phyloP scores from a whole-genome alignment of 2,329 filamentous ascomycete genomes.

The Paecilomyces sp. region DNA sequence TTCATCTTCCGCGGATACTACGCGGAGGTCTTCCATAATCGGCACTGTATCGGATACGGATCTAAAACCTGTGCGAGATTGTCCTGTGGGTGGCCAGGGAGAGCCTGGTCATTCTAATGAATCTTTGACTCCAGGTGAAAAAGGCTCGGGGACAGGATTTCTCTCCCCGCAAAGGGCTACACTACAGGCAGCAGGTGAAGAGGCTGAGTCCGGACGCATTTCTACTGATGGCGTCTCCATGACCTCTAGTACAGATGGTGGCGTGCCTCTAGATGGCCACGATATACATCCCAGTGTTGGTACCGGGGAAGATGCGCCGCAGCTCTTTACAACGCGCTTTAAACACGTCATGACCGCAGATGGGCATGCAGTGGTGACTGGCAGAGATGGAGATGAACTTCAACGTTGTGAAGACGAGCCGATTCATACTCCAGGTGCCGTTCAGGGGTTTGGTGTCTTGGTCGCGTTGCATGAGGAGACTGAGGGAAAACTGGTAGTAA shows the following conservation, averaged over 20 bases:
- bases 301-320: conserved; percentile 35
- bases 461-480: conserved; percentile 65
- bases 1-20: conserved; percentile 8
- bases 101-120: background rate
- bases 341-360: conserved; percentile 68
- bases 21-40: background rate
- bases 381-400: conserved; percentile 61
- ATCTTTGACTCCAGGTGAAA: background rate
- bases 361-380: conserved; percentile 77
- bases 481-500: conserved; percentile 61
- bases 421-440: conserved; percentile 76
- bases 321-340: conserved; percentile 64
- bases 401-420: conserved; percentile 87
- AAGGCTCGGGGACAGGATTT: background rate
- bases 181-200: conserved; percentile 9
- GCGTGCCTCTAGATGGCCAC: conserved; percentile 5
- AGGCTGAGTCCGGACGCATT: conserved; percentile 5
- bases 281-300: conserved; percentile 18
- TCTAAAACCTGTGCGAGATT: background rate
- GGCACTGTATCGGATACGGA: background rate
- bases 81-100: background rate
- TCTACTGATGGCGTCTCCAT: conserved; percentile 5
- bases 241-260: conserved; percentile 8
- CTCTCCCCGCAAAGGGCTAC: conserved; percentile 1
- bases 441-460: conserved; percentile 74